Evolutionary conservation across 2,329 filamentous ascomycete genomes (phyloP).

Genomic region (Lojkania enalia): DNA sequence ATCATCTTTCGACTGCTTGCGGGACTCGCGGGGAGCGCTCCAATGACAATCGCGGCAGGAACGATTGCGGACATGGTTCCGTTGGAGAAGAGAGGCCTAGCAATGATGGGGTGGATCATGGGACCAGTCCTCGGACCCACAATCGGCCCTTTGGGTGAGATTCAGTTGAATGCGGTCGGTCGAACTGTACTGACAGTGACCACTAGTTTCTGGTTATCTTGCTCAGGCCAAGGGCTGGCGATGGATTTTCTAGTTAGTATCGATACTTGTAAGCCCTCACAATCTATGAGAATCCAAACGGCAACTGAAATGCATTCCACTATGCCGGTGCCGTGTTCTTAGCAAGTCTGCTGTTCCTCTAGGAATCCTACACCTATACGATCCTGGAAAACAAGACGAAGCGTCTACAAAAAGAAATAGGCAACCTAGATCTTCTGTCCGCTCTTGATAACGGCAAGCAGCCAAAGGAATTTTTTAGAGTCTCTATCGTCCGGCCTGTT

Average conservation of each 20-base stretch:
- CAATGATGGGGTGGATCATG: constrained; percentile 17
- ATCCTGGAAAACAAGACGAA: constrained; percentile 19
- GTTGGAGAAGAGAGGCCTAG: constrained; percentile 17
- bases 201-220: constrained; percentile 18
- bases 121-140: constrained; percentile 22
- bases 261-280: not conserved
- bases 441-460: constrained; percentile 15
- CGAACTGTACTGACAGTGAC: not conserved
- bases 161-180: not conserved
- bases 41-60: constrained; percentile 20
- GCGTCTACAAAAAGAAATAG: constrained; percentile 17
- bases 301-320: constrained; percentile 11
- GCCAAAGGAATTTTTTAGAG: constrained; percentile 9
- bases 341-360: constrained; percentile 18
- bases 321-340: constrained; percentile 36
- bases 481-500: constrained; percentile 20
- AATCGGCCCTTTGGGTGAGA: constrained; percentile 8
- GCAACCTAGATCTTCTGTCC: constrained; percentile 18
- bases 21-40: constrained; percentile 17
- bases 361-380: constrained; percentile 20
- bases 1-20: constrained; percentile 21
- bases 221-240: constrained; percentile 22
- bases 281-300: constrained; percentile 1
- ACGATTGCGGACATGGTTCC: constrained; percentile 18
- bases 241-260: constrained; percentile 10